Base-by-base conservation (phyloP, 257 asterid species). In the Solanum arcanum region DNA sequence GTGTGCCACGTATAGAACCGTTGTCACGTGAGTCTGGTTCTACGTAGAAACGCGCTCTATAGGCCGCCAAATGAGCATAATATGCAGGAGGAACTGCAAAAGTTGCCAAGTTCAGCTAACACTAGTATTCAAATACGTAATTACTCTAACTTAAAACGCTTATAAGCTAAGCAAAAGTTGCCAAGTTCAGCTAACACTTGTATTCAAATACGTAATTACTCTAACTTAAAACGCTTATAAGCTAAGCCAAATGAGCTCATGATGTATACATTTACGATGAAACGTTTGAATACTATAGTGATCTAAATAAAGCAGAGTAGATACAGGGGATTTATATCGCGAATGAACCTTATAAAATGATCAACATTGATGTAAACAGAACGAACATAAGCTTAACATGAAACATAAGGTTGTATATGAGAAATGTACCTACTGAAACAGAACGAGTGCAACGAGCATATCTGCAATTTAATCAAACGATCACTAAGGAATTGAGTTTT, bases 361-460 rank as follows among this genome's bases (percentile, higher is more conserved):
- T 59, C 12, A 59, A 59, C 25, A 18, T 12, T 59, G 66, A 59
- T 18, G 66, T 12, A 59, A 59, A 59, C 66, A 59, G 3, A 20
- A 59, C 25, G 25, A 56, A 56, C 66, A 20, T 20, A 56, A 20
- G 0, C 25, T 59, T 59, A 59, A 7, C 66, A 59, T 56, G 66
- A 56, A 59, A 59, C 12, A 11, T 59, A 59, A 20, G 66, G 21
- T 20, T 59, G 84, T 27, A 20, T 18, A 47, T 29, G 23, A 81
- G 69, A 49, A 49, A 49, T 94, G 90, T 87, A 97, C 99, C 99
- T 5, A 97, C 98, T 37, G 99, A 97, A 74, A 97, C 99, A 1
- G 99, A 97, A 41, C 99, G 98, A 0, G 99, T 97, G 93, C 99
- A 97, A 70, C 99, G 92, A 12, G 99, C 99, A 64, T 97, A 97